Conservation (phyloP, 306 rosid genomes). For the Quercus gilva region DNA sequence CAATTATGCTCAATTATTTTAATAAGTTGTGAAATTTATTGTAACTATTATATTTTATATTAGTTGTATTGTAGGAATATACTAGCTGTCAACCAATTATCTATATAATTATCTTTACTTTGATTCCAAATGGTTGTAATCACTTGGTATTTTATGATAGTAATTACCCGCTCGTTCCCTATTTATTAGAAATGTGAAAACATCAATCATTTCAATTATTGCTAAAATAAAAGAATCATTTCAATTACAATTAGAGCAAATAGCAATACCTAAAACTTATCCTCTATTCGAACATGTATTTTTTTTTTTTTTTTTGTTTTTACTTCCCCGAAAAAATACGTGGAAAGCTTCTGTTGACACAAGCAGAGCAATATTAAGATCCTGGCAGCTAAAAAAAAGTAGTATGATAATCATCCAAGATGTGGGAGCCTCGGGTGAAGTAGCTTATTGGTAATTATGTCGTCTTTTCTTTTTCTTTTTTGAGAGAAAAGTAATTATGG, state of each 20-base stretch:
- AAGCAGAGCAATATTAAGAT: not conserved
- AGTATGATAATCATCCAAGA: not conserved
- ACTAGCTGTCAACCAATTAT: not conserved
- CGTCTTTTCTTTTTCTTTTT: too few relatives aligned
- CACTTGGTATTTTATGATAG: not conserved
- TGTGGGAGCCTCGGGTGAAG: conserved; percentile 1
- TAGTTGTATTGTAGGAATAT: not conserved
- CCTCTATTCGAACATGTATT: not conserved
- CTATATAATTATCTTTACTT: not conserved
- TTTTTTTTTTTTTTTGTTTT: too few relatives aligned
- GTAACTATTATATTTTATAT: too few relatives aligned
- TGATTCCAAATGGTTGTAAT: not conserved
- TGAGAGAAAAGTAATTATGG: too few relatives aligned
- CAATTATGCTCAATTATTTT: too few relatives aligned
- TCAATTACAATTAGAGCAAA: not conserved
- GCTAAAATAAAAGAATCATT: not conserved
- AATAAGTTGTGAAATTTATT: too few relatives aligned
- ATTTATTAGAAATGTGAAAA: not conserved
- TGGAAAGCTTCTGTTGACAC: not conserved
- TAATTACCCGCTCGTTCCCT: conserved; percentile 1
- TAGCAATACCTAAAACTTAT: not conserved
- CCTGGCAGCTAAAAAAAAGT: not conserved
- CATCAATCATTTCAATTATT: not conserved
- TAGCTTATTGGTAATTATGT: not conserved
- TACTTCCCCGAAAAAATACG: too few relatives aligned